Evolutionary conservation across 305 asterid genomes (phyloP).

Genomic region (Rubia tinctorum): DNA sequence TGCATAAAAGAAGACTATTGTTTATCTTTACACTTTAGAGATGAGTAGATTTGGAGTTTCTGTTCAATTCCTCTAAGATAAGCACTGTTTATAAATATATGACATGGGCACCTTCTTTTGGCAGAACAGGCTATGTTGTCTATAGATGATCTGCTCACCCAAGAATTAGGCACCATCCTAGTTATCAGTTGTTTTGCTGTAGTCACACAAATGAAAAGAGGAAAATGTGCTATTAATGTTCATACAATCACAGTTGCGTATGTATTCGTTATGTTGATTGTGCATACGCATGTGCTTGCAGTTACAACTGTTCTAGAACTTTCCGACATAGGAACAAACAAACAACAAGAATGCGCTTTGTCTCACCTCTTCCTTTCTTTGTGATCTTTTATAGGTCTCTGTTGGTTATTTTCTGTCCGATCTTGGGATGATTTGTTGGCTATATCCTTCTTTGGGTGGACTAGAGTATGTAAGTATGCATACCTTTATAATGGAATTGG

Average conservation of each 20-base stretch:
- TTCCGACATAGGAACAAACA: background rate
- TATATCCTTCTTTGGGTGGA: slow-evolving; percentile 94
- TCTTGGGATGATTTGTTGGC: slow-evolving; percentile 94
- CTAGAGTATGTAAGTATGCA: slow-evolving; percentile 76
- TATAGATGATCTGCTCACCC: background rate
- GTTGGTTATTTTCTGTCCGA: slow-evolving; percentile 90
- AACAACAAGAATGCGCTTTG: background rate
- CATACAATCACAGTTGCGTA: background rate
- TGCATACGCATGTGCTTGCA: background rate
- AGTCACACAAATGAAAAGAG: background rate
- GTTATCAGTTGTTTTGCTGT: background rate
- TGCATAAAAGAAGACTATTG: background rate
- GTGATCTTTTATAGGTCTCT: slow-evolving; percentile 52
- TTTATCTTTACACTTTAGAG: background rate
- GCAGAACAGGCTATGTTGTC: slow-evolving; percentile 1
- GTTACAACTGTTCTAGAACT: background rate
- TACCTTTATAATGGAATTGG: background rate
- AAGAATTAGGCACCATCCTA: background rate
- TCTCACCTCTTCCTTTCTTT: slow-evolving; percentile 19
- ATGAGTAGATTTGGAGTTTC: background rate
- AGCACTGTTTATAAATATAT: background rate
- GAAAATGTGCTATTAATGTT: background rate
- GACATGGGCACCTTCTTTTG: background rate
- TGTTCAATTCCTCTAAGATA: background rate
- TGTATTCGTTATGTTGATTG: background rate